Evolutionary conservation across 2,329 filamentous ascomycete species (phyloP).

Genomic region (Myriosclerotinia curreyana): DNA sequence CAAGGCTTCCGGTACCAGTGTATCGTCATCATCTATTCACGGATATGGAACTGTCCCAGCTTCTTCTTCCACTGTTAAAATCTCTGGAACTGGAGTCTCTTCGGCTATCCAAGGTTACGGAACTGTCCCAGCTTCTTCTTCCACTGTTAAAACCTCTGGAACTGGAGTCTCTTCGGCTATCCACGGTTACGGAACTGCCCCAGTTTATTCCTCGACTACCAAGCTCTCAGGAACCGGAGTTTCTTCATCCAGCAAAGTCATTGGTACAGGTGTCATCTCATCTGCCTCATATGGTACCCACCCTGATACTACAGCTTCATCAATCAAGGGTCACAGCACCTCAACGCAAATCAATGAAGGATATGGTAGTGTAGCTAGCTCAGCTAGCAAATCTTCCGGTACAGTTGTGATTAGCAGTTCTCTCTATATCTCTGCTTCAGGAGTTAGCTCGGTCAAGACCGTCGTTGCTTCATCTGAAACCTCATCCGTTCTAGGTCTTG

Average conservation of each 20-base stretch:
- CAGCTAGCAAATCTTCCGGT: not conserved
- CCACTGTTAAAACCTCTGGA: not conserved
- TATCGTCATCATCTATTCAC: conserved; percentile 1
- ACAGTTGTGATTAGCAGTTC: not conserved
- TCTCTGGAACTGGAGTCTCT: not conserved
- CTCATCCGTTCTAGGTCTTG: not conserved
- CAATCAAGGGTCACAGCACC: not conserved
- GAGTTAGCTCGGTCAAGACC: not conserved
- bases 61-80: not conserved
- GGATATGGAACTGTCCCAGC: not conserved
- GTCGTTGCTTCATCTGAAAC: not conserved
- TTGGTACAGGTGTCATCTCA: not conserved
- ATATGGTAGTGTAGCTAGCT: not conserved
- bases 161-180: not conserved
- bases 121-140: too few relatives aligned
- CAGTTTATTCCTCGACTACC: not conserved
- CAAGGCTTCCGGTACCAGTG: not conserved
- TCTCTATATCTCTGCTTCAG: not conserved
- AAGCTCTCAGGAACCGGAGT: conserved; percentile 6
- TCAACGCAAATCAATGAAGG: not conserved
- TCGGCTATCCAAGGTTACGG: not conserved
- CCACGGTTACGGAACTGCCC: not conserved
- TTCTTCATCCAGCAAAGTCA: not conserved
- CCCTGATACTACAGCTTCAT: not conserved
- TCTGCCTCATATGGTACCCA: conserved; percentile 1